Conservation (phyloP, 192 early-diverging fungal species). For the Coemansia sp. region DNA sequence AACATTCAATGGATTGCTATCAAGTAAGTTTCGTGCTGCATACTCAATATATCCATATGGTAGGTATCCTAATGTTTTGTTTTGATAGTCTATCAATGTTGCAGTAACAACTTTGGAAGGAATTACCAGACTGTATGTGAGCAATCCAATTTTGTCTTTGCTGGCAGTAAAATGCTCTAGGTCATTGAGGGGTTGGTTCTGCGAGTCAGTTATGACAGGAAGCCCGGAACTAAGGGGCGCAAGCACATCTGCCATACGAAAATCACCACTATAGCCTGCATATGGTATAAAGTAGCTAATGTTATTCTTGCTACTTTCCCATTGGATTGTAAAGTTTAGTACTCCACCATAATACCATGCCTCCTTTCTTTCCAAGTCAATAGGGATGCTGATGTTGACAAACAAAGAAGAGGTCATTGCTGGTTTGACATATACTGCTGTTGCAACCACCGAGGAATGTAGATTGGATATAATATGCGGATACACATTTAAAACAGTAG, state of each 20-base stretch:
- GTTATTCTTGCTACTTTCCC: slow-evolving; percentile 4
- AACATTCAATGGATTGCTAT: neutral
- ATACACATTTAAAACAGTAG: neutral
- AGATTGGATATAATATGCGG: neutral
- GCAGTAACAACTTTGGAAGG: slow-evolving; percentile 21
- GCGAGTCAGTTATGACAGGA: slow-evolving; percentile 15
- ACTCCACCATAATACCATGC: slow-evolving; percentile 56
- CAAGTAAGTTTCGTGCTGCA: slow-evolving; percentile 12
- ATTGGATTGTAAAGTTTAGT: slow-evolving; percentile 26
- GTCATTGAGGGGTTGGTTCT: neutral
- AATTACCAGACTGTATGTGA: slow-evolving; percentile 21
- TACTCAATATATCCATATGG: slow-evolving; percentile 36
- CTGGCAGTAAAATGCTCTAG: slow-evolving; percentile 3
- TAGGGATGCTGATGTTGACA: slow-evolving; percentile 23
- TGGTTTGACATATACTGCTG: slow-evolving; percentile 16
- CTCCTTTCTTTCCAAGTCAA: slow-evolving; percentile 27
- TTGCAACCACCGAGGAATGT: too few relatives aligned
- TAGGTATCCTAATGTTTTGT: slow-evolving; percentile 27
- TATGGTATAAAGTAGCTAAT: slow-evolving; percentile 37
- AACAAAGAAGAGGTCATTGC: slow-evolving; percentile 11
- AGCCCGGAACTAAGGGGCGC: slow-evolving; percentile 1
- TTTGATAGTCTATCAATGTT: slow-evolving; percentile 11
- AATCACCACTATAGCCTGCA: slow-evolving; percentile 47
- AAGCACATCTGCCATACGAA: slow-evolving; percentile 20
- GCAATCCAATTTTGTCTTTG: neutral